Base-by-base conservation (phyloP, 768 basidiomycete genomes). In the Termitomyces sp. region DNA sequence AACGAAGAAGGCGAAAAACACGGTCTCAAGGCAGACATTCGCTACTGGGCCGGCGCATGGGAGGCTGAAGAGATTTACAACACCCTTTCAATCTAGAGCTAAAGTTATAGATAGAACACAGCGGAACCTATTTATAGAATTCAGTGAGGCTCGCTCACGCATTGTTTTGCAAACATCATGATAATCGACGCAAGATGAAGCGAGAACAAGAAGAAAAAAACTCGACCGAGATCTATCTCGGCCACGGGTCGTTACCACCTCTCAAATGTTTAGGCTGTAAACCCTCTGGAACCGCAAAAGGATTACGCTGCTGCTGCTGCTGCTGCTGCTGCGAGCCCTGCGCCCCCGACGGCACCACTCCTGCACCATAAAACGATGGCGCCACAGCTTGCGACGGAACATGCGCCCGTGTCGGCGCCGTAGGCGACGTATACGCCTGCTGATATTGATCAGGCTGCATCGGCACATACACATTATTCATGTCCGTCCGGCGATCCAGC, bases 11-110 rank as follows among this genome's bases (percentile, higher is more conserved):
- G 90, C 3, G 65, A 77, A 43, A 70, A 69, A 37, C 72, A 72
- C 12, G 90, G 90, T 12, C 79, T 97, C 59, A 81, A 83, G 57
- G 87, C 87, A 64, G 69, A 85, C 54, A 81, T 94, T 58, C 77
- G 83, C 63, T 88, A 91, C 68, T 98, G 96, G 96, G 83, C 83
- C 7, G 94, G 92, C 37, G 95, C 94, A 44, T 98, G 96, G 96
- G 93, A 98, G 69, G 86, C 94, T 46, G 96, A 98, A 70, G 92
- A 96, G 71, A 79, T 83, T 44, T 90, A 93, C 65, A 68, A 67
- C 41, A 71, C 68, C 27, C 69, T 83, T 20, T 76, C 71, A 62
- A 63, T 57, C 22, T 56, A 60, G 57, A 51, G 36, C 34, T 59
- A 59, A 22, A 48, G 26, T 3, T 27, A 41, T 10, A 49, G 10